A percentile compares a stretch with the other conserved stretches of the same genome.
These are phyloP conservation scores for Sporothrix mexicana DNA, from an alignment of 2,329 filamentous ascomycete genomes.

Conservation along the genomic window DNA sequence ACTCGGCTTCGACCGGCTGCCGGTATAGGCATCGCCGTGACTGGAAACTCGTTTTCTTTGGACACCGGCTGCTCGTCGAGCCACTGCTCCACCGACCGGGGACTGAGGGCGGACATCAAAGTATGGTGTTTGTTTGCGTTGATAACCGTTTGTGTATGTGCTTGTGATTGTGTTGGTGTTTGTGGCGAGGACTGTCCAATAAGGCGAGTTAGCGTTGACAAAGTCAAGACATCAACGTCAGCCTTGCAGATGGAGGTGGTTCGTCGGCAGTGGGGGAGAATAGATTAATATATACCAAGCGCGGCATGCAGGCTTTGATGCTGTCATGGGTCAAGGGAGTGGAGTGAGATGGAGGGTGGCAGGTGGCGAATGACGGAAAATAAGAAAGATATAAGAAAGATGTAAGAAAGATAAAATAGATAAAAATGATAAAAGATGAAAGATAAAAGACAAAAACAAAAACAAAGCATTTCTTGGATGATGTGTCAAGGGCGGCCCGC, in stretches of 20 bases:
- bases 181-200: not conserved
- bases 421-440: not conserved
- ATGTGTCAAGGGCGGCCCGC: slow-evolving; percentile 6
- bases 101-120: slow-evolving; percentile 23
- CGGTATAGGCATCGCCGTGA: not conserved
- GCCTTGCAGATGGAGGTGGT: slow-evolving; percentile 18
- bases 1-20: not conserved
- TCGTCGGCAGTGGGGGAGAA: not conserved
- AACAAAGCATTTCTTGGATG: not conserved
- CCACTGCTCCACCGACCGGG: slow-evolving; percentile 33
- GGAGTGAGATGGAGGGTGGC: not conserved
- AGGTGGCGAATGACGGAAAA: slow-evolving; percentile 19
- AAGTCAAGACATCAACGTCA: not conserved
- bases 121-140: not conserved
- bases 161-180: not conserved
- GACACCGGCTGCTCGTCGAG: slow-evolving; percentile 24
- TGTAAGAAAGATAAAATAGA: not conserved
- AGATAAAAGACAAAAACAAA: not conserved
- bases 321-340: not conserved
- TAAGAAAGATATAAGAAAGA: not conserved
- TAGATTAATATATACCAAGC: slow-evolving; percentile 15
- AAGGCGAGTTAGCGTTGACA: no score
- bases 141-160: not conserved
- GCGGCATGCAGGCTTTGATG: not conserved
- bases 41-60: not conserved